phyloP scores from a whole-genome alignment of 2,329 filamentous ascomycete species.

The Monilinia fructigena region DNA sequence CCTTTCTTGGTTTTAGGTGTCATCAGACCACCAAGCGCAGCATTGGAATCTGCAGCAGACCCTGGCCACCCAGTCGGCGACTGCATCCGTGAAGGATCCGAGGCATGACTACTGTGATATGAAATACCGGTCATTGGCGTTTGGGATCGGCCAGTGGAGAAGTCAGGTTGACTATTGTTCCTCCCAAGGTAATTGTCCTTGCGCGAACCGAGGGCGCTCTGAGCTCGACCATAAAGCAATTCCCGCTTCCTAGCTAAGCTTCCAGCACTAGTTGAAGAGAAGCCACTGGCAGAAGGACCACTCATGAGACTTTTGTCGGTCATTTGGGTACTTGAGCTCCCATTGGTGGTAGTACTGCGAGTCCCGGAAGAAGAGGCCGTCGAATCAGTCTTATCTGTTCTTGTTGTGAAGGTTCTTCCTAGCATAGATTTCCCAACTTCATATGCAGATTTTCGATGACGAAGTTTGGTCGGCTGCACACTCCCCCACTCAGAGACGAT shows the following conservation, averaged over 20 bases:
- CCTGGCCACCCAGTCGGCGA: slow-evolving; percentile 62
- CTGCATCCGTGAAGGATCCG: slow-evolving; percentile 52
- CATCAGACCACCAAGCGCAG: slow-evolving; percentile 74
- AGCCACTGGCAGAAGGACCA: slow-evolving; percentile 81
- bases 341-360: slow-evolving; percentile 64
- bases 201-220: slow-evolving; percentile 63
- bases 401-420: slow-evolving; percentile 80
- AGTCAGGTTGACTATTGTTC: slow-evolving; percentile 36
- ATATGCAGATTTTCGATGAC: slow-evolving; percentile 71
- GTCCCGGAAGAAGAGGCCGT: slow-evolving; percentile 75
- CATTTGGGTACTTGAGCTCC: slow-evolving; percentile 68
- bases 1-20: slow-evolving; percentile 76
- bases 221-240: slow-evolving; percentile 50
- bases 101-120: slow-evolving; percentile 82
- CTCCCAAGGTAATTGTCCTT: slow-evolving; percentile 43
- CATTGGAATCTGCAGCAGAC: slow-evolving; percentile 59
- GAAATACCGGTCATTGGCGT: slow-evolving; percentile 75
- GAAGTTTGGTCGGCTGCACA: slow-evolving; percentile 47
- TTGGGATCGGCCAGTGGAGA: slow-evolving; percentile 55
- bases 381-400: slow-evolving; percentile 70
- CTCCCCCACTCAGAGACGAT: slow-evolving; percentile 55
- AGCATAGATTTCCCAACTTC: slow-evolving; percentile 71
- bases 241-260: slow-evolving; percentile 78
- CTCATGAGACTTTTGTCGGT: slow-evolving; percentile 92
- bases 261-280: slow-evolving; percentile 93